Conservation (phyloP, 2,329 filamentous ascomycete genomes). For the Pseudogymnoascus destructans region DNA sequence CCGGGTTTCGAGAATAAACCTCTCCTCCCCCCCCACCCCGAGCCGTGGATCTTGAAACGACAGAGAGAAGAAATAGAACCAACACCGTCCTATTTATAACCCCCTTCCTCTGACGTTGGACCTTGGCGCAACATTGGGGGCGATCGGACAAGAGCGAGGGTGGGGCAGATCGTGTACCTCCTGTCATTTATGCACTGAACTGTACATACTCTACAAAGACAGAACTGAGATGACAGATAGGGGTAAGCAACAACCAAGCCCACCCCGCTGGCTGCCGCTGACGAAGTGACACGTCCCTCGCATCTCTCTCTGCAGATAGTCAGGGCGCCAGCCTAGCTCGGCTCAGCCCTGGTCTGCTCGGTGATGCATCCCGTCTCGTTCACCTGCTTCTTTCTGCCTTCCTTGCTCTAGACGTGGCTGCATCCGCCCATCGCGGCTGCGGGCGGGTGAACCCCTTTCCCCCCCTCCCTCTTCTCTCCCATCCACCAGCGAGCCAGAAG, state of each 20-base stretch:
- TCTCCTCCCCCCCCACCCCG: background rate
- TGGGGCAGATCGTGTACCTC: background rate
- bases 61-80: background rate
- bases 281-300: background rate
- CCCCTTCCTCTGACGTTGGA: background rate
- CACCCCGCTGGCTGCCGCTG: background rate
- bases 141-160: background rate
- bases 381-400: background rate
- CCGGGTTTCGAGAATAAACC: background rate
- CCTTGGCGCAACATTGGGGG: background rate
- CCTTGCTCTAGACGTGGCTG: background rate
- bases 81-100: background rate
- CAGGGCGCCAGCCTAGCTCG: background rate
- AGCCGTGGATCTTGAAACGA: background rate
- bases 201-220: too few species aligned
- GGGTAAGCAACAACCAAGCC: too few species aligned
- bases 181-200: too few species aligned
- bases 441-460: background rate
- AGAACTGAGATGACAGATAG: background rate
- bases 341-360: background rate
- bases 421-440: too few species aligned
- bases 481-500: too few species aligned
- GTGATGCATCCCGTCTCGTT: background rate
- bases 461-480: too few species aligned
- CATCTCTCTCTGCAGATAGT: background rate